phyloP scores from a whole-genome alignment of 2,329 filamentous ascomycete genomes.

The Claviceps lovelessii region DNA sequence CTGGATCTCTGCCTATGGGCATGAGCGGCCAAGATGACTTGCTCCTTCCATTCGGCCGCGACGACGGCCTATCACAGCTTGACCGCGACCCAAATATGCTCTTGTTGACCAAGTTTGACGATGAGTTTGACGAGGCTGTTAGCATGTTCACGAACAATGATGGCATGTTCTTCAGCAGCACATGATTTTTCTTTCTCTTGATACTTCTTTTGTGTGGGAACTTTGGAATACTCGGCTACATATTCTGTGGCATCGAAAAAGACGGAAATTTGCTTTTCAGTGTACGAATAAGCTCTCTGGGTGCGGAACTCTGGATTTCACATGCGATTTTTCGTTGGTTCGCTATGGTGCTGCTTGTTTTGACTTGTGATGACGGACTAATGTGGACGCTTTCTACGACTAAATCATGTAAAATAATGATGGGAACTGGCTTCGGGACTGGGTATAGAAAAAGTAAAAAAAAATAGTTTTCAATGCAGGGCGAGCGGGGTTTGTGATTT shows the following conservation, averaged over 20 bases:
- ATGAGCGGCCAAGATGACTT: conserved; percentile 30
- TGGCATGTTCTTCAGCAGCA: conserved; percentile 36
- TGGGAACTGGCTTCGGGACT: background rate
- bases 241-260: conserved; percentile 1
- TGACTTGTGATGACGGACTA: background rate
- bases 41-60: conserved; percentile 26
- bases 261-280: conserved; percentile 4
- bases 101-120: conserved; percentile 39
- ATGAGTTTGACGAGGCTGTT: conserved; percentile 34
- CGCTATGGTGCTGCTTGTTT: background rate
- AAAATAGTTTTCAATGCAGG: conserved; percentile 5
- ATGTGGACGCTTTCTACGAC: conserved; percentile 2
- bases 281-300: conserved; percentile 5
- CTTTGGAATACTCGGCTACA: background rate
- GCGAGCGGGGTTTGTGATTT: conserved; percentile 10
- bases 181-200: conserved; percentile 8
- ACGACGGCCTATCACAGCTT: conserved; percentile 28
- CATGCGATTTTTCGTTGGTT: background rate
- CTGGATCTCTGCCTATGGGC: conserved; percentile 18
- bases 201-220: background rate
- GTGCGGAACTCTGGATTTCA: background rate
- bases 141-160: conserved; percentile 38
- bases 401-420: conserved; percentile 1
- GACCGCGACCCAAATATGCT: conserved; percentile 34
- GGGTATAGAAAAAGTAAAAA: background rate